phyloP scores from a whole-genome alignment of 2,329 filamentous ascomycete species.

The Coniochaeta sp. region DNA sequence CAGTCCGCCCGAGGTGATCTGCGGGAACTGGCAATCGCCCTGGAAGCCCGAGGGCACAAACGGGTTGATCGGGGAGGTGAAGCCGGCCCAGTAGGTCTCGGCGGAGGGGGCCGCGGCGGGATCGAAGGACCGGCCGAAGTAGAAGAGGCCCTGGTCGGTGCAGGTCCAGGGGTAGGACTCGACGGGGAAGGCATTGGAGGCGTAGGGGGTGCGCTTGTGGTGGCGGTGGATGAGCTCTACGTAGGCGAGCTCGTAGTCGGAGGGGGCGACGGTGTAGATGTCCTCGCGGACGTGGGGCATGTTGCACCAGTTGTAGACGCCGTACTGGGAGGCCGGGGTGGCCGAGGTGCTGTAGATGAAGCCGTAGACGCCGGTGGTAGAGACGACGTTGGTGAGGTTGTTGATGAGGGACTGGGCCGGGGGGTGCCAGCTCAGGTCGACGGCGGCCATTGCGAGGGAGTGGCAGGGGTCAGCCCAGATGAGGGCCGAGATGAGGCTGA shows the following conservation, averaged over 20 bases:
- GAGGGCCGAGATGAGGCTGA: neutral
- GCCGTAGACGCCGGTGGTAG: constrained; percentile 56
- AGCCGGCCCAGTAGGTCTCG: constrained; percentile 58
- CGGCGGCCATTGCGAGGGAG: neutral
- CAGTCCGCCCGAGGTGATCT: constrained; percentile 66
- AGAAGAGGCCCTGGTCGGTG: constrained; percentile 61
- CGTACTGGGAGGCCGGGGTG: constrained; percentile 48
- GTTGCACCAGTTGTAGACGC: constrained; percentile 75
- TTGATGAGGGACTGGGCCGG: constrained; percentile 18
- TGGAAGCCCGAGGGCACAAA: constrained; percentile 60
- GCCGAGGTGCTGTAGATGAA: constrained; percentile 66
- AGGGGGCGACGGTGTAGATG: constrained; percentile 52
- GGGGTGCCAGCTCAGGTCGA: constrained; percentile 18
- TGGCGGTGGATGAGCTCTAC: constrained; percentile 80
- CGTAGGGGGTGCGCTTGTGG: constrained; percentile 78
- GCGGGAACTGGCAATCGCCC: constrained; percentile 73
- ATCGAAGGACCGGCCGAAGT: constrained; percentile 53
- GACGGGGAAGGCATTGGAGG: constrained; percentile 66
- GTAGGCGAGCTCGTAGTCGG: constrained; percentile 60
- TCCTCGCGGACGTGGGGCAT: constrained; percentile 72
- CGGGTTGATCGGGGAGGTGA: constrained; percentile 56
- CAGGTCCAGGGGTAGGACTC: constrained; percentile 71
- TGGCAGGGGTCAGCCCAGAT: neutral
- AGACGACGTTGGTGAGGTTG: constrained; percentile 18
- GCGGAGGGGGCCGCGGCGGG: constrained; percentile 27